These are phyloP conservation scores for Neurospora sp. DNA, from an alignment of 495 filamentous ascomycete species.

Conservation along the genomic window DNA sequence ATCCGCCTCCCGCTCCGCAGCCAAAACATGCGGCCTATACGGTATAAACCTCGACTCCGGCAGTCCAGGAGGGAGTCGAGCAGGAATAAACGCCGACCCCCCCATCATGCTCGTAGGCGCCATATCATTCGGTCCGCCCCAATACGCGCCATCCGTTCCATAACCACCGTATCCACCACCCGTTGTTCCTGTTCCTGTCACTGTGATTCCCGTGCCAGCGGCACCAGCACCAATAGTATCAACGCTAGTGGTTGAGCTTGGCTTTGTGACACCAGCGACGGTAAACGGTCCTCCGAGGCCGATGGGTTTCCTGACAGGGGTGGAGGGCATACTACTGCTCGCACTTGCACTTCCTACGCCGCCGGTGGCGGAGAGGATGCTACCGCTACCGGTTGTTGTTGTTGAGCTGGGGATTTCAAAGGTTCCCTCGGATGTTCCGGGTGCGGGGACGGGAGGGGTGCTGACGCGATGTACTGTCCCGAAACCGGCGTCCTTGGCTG, in stretches of 20 bases:
- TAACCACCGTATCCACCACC: neutral
- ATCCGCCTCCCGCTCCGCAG: neutral
- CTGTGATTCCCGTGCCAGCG: neutral
- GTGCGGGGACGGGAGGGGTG: neutral
- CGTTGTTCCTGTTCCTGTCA: neutral
- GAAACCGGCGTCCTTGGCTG: neutral
- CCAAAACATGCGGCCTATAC: neutral
- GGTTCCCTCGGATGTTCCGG: neutral
- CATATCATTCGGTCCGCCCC: neutral
- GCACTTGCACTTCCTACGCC: neutral
- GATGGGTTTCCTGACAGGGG: neutral
- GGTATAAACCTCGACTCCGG: neutral
- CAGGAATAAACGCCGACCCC: neutral
- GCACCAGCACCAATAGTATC: neutral
- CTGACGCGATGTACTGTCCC: neutral
- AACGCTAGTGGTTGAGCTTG: neutral
- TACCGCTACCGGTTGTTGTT: neutral
- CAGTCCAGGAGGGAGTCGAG: neutral
- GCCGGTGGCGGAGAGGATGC: neutral
- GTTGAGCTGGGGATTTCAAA: neutral
- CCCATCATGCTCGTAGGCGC: neutral
- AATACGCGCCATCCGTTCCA: neutral
- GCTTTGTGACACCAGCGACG: neutral
- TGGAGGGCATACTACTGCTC: neutral
- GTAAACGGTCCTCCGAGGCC: neutral